phyloP scores from a whole-genome alignment of 2,329 filamentous ascomycete species.

The Fusarium tuaranense region DNA sequence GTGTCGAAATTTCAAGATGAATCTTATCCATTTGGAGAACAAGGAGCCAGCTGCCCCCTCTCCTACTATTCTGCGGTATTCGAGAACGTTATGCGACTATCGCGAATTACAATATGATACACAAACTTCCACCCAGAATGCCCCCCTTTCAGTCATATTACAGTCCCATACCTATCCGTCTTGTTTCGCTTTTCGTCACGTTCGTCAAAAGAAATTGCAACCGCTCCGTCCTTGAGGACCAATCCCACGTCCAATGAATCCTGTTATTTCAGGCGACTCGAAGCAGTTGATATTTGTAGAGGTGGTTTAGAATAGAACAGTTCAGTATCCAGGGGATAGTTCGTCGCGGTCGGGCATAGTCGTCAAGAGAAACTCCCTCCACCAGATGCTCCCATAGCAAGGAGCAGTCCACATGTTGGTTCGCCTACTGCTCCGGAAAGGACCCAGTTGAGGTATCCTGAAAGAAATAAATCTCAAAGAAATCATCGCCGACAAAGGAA shows the following conservation, averaged over 20 bases:
- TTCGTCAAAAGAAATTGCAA: conserved; percentile 36
- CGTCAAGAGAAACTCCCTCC: conserved; percentile 22
- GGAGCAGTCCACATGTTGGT: conserved; percentile 2
- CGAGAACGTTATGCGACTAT: conserved; percentile 32
- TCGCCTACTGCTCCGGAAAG: conserved; percentile 22
- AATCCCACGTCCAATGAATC: conserved; percentile 13
- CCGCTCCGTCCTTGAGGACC: conserved; percentile 10
- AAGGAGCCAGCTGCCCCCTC: conserved; percentile 33
- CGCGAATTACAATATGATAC: conserved; percentile 46
- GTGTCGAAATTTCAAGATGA: conserved; percentile 22
- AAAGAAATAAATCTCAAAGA: conserved; percentile 14
- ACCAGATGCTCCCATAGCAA: conserved; percentile 16
- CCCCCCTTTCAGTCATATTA: conserved; percentile 34
- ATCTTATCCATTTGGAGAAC: conserved; percentile 15
- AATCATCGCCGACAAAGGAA: conserved; percentile 44
- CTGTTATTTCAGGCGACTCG: conserved; percentile 10
- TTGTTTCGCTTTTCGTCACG: conserved; percentile 37
- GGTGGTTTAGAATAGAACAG: conserved; percentile 26
- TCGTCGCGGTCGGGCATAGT: conserved; percentile 14
- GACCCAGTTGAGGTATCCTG: conserved; percentile 20
- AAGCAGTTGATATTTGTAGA: conserved; percentile 26
- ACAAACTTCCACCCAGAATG: conserved; percentile 33
- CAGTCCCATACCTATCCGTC: conserved; percentile 25
- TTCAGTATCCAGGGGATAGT: conserved; percentile 19
- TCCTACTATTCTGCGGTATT: conserved; percentile 26